These are phyloP conservation scores for Phytopythium mirpurense DNA, from an alignment of 352 stramenopile species.

Conservation along the genomic window DNA sequence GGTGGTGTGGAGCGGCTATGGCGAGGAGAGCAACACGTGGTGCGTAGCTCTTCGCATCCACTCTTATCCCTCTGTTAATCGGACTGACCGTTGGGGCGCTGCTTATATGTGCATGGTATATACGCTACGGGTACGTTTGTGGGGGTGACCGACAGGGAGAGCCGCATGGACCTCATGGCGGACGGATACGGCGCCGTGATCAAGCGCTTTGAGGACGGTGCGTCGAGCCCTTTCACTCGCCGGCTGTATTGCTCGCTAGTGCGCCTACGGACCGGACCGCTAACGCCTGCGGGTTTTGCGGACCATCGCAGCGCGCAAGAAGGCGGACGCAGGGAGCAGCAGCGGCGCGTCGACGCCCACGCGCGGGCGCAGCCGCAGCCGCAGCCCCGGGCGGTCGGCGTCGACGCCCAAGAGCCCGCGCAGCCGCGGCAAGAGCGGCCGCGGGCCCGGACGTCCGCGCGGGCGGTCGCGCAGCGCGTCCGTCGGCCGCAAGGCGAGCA, in stretches of 20 bases:
- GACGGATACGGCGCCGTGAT: constrained; percentile 73
- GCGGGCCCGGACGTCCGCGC: constrained; percentile 27
- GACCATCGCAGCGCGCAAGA: constrained; percentile 45
- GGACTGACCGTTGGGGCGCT: too few relatives aligned
- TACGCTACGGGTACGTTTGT: too few relatives aligned
- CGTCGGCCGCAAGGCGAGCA: constrained; percentile 22
- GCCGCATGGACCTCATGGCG: constrained; percentile 69
- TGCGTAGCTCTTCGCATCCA: constrained; percentile 14
- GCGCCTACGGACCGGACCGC: too few relatives aligned
- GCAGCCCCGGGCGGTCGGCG: constrained; percentile 33
- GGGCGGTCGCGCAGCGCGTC: constrained; percentile 65
- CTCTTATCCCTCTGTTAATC: too few relatives aligned
- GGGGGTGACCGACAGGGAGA: constrained; percentile 77
- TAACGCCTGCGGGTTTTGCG: too few relatives aligned
- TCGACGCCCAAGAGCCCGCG: constrained; percentile 32
- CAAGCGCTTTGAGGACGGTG: constrained; percentile 64
- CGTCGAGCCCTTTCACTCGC: too few relatives aligned
- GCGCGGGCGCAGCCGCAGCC: constrained; percentile 23
- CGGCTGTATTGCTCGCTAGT: too few relatives aligned
- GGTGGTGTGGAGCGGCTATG: constrained; percentile 72
- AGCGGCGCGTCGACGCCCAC: constrained; percentile 14
- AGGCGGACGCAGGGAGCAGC: constrained; percentile 21
- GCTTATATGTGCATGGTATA: too few relatives aligned
- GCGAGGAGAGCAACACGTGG: constrained; percentile 84
- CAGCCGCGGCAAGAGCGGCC: constrained; percentile 17